Evolutionary conservation across 768 basidiomycete species (phyloP).

Genomic region (Tulasnella sp.): DNA sequence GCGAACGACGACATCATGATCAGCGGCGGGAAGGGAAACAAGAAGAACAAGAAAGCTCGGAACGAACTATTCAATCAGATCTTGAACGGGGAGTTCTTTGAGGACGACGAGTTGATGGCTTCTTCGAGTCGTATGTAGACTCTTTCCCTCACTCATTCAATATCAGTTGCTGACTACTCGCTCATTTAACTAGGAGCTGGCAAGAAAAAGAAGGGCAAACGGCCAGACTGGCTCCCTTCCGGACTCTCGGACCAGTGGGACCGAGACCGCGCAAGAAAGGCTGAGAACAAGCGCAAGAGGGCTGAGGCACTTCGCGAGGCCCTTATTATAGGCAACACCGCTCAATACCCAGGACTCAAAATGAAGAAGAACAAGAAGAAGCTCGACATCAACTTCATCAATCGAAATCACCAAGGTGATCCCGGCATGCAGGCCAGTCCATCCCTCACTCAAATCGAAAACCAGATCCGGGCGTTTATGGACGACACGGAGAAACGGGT

Average conservation of each 20-base stretch:
- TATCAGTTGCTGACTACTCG: too few relatives aligned
- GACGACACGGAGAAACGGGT: constrained; percentile 38
- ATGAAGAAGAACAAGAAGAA: constrained; percentile 45
- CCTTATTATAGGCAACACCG: constrained; percentile 20
- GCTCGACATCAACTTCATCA: constrained; percentile 43
- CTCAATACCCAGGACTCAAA: constrained; percentile 27
- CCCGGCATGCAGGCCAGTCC: constrained; percentile 15
- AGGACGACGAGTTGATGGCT: not conserved
- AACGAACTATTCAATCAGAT: constrained; percentile 53
- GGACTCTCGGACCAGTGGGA: constrained; percentile 64
- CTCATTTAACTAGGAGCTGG: not conserved
- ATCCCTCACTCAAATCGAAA: constrained; percentile 40
- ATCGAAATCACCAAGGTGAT: constrained; percentile 31
- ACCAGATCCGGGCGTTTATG: constrained; percentile 61
- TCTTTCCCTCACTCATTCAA: too few relatives aligned
- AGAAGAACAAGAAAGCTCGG: constrained; percentile 31
- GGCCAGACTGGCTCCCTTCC: constrained; percentile 32
- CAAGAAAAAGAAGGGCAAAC: not conserved
- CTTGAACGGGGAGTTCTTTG: constrained; percentile 39
- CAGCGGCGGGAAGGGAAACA: not conserved
- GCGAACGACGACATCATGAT: constrained; percentile 41
- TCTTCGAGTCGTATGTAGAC: too few relatives aligned
- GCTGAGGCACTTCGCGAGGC: constrained; percentile 42
- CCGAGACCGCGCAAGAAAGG: constrained; percentile 74
- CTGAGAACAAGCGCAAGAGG: constrained; percentile 55